Evolutionary conservation across 2,329 filamentous ascomycete genomes (phyloP).

Genomic region (Penicillium griseofulvum): DNA sequence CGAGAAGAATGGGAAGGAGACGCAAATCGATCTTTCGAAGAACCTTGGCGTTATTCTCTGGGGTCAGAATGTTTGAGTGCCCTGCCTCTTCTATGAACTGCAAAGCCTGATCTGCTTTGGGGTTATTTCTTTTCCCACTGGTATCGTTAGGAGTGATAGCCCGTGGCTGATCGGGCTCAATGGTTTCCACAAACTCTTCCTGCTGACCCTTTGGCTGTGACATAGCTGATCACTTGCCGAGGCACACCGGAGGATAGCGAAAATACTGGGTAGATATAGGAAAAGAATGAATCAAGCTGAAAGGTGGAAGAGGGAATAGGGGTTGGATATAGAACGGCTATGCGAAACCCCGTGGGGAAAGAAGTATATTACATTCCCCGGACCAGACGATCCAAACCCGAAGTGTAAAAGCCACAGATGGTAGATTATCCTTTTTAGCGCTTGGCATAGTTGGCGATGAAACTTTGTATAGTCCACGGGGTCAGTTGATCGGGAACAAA

Average conservation of each 20-base stretch:
- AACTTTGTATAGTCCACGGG: not conserved
- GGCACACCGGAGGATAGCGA: not conserved
- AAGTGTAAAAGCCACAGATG: not conserved
- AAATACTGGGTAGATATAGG: not conserved
- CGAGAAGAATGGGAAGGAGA: constrained; percentile 56
- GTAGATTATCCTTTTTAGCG: not conserved
- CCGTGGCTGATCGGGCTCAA: constrained; percentile 12
- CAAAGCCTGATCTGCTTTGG: constrained; percentile 48
- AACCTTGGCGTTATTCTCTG: constrained; percentile 53
- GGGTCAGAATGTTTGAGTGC: constrained; percentile 49
- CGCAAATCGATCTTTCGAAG: constrained; percentile 52
- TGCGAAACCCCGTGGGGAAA: constrained; percentile 28
- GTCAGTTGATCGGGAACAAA: not conserved
- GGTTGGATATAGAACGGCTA: constrained; percentile 1
- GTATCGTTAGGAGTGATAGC: not conserved
- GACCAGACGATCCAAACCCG: constrained; percentile 15
- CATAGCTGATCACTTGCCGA: constrained; percentile 12
- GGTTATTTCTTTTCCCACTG: not conserved
- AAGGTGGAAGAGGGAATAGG: not conserved
- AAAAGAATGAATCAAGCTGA: not conserved
- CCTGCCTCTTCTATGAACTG: constrained; percentile 49
- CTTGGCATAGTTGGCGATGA: constrained; percentile 3
- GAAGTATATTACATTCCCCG: constrained; percentile 16
- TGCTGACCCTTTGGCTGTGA: constrained; percentile 15
- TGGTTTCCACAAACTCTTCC: constrained; percentile 31